These are phyloP conservation scores for Rubia tinctorum DNA, from an alignment of 305 asterid genomes.

Conservation along the genomic window DNA sequence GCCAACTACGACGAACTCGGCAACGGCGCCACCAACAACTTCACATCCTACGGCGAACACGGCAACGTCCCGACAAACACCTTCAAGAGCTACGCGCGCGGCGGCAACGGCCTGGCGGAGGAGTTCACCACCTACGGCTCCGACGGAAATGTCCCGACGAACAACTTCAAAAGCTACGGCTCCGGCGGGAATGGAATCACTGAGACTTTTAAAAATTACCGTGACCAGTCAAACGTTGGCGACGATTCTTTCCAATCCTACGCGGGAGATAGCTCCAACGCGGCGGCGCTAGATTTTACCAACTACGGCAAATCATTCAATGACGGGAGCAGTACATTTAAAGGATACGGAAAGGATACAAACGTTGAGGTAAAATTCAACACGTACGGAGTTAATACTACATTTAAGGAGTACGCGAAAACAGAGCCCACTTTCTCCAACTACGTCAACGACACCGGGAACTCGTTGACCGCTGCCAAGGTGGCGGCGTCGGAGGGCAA, in stretches of 20 bases:
- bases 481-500: slow-evolving; percentile 19
- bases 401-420: slow-evolving; percentile 60
- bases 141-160: slow-evolving; percentile 45
- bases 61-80: slow-evolving; percentile 50
- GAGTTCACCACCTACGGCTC: slow-evolving; percentile 43
- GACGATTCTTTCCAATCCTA: slow-evolving; percentile 61
- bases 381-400: slow-evolving; percentile 54
- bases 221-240: slow-evolving; percentile 66
- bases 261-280: slow-evolving; percentile 40
- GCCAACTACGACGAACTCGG: slow-evolving; percentile 44
- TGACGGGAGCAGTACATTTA: slow-evolving; percentile 64
- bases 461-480: neutral
- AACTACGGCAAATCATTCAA: slow-evolving; percentile 66
- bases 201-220: slow-evolving; percentile 49
- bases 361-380: slow-evolving; percentile 37
- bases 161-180: slow-evolving; percentile 57
- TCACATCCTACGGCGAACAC: slow-evolving; percentile 58
- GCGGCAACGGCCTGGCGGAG: slow-evolving; percentile 48
- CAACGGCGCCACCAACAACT: slow-evolving; percentile 44
- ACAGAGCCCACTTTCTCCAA: slow-evolving; percentile 37
- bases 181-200: slow-evolving; percentile 41
- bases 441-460: slow-evolving; percentile 37
- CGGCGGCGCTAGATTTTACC: slow-evolving; percentile 34
- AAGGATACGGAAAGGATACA: slow-evolving; percentile 49
- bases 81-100: slow-evolving; percentile 51